Evolutionary conservation across 345 rosid species (phyloP).

Genomic region (Eucalyptus virginea): DNA sequence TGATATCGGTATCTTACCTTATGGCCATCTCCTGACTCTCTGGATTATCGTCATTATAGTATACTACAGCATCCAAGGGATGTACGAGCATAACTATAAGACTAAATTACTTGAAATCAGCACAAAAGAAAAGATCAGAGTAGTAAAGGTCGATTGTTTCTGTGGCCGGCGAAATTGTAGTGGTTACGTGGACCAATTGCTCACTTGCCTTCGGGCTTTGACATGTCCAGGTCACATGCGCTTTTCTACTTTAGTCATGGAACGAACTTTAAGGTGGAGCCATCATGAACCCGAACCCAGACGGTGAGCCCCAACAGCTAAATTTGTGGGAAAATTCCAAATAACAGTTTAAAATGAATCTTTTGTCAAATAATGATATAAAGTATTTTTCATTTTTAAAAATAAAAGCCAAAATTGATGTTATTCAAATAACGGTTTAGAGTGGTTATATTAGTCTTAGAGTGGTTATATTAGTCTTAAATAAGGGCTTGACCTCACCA

Average conservation of each 20-base stretch:
- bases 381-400: accelerated
- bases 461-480: too few species aligned
- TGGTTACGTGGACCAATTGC: background rate
- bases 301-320: background rate
- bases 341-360: too few species aligned
- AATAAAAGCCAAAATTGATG: too few species aligned
- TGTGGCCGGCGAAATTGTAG: background rate
- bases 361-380: too few species aligned
- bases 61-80: background rate
- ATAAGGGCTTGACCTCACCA: accelerated
- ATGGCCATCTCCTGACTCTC: background rate
- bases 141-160: background rate
- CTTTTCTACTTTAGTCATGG: background rate
- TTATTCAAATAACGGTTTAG: too few species aligned
- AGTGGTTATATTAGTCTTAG: too few species aligned
- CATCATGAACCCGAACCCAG: background rate
- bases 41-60: background rate
- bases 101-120: background rate
- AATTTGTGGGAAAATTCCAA: too few species aligned
- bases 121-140: background rate
- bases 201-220: background rate
- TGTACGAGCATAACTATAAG: background rate
- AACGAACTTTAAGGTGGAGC: background rate
- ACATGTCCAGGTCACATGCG: background rate
- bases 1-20: background rate